phyloP scores from a whole-genome alignment of 768 basidiomycete species.

The Hericium erinaceus region DNA sequence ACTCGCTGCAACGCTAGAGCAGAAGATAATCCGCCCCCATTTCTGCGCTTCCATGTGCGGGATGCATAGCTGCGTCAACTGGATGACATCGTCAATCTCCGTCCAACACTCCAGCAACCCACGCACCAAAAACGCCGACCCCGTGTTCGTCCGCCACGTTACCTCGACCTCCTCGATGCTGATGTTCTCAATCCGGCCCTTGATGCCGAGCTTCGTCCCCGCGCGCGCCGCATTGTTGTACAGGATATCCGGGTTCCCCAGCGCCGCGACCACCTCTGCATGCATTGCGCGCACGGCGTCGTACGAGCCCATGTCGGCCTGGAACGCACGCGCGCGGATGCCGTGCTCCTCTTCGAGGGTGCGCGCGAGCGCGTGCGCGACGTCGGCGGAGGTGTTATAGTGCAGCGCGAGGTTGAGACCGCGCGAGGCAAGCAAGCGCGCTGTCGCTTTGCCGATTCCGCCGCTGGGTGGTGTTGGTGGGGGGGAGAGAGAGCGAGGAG shows the following conservation, averaged over 20 bases:
- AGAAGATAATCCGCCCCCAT: constrained; percentile 43
- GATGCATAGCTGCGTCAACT: constrained; percentile 44
- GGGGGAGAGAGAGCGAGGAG: background rate
- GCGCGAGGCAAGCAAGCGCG: constrained; percentile 30
- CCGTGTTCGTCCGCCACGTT: constrained; percentile 40
- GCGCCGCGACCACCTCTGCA: constrained; percentile 29
- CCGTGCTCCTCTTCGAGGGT: constrained; percentile 24
- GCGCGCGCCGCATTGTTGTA: constrained; percentile 43
- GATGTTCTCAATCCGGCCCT: constrained; percentile 36
- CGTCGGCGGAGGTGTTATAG: constrained; percentile 30
- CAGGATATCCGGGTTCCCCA: constrained; percentile 42
- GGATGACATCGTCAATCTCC: background rate
- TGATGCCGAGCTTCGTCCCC: constrained; percentile 31
- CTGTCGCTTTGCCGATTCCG: constrained; percentile 44
- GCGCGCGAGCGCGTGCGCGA: constrained; percentile 31
- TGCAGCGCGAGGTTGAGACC: constrained; percentile 37
- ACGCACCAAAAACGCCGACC: constrained; percentile 36
- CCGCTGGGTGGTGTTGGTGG: constrained; percentile 26
- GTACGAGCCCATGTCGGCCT: constrained; percentile 39
- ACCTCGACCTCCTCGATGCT: constrained; percentile 35
- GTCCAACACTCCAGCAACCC: background rate
- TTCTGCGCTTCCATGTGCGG: constrained; percentile 40
- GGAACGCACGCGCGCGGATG: constrained; percentile 34
- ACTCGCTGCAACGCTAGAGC: constrained; percentile 44
- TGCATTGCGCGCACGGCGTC: constrained; percentile 35